Evolutionary conservation across 345 rosid species (phyloP).

Genomic region (Syzygium aromaticum): DNA sequence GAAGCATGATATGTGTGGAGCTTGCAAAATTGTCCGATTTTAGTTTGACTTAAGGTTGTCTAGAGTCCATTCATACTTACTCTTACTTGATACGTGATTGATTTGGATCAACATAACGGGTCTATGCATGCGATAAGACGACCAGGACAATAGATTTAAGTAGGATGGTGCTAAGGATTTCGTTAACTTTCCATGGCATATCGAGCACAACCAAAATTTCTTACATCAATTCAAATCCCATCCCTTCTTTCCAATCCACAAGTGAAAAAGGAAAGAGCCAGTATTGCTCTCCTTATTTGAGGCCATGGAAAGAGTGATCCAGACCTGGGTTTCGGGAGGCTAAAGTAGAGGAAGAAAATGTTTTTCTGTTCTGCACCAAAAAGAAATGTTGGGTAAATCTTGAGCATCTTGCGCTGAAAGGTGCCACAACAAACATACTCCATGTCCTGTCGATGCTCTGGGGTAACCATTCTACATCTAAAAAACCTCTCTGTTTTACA

Average conservation of each 20-base stretch:
- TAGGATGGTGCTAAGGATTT: neutral
- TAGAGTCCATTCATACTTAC: neutral
- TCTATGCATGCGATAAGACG: neutral
- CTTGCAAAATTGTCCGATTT: neutral
- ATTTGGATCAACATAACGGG: neutral
- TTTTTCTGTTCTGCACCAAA: neutral
- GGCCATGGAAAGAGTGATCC: neutral
- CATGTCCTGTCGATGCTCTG: neutral
- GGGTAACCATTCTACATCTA: neutral
- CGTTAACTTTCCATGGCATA: neutral
- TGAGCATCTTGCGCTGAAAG: neutral
- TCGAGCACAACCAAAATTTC: neutral
- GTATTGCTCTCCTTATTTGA: neutral
- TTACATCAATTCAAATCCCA: neutral
- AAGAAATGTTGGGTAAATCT: neutral
- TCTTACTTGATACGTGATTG: neutral
- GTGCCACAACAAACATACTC: neutral
- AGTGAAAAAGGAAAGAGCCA: neutral
- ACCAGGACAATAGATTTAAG: neutral
- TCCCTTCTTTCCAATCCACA: neutral
- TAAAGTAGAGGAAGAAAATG: neutral
- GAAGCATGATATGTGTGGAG: neutral
- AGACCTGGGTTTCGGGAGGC: neutral
- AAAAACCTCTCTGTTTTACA: neutral
- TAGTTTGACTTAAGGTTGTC: neutral